These are phyloP conservation scores for Daldinia caldariorum DNA, from an alignment of 495 filamentous ascomycete species.

Conservation along the genomic window DNA sequence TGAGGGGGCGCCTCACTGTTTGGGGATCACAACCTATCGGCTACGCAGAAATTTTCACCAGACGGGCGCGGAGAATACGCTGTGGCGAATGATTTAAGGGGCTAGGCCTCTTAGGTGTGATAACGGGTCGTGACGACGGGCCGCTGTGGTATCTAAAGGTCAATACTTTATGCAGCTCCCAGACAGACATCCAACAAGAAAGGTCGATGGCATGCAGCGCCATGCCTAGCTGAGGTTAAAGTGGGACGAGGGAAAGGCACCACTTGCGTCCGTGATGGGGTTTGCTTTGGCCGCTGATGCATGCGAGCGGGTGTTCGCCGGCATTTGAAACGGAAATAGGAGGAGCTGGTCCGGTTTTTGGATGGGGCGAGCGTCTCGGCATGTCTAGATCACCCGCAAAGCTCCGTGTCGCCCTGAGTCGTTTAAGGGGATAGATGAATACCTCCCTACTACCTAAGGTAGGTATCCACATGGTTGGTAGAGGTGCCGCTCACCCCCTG, in stretches of 20 bases:
- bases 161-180: background rate
- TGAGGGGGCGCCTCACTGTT: background rate
- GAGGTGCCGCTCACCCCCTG: background rate
- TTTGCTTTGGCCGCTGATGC: background rate
- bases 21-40: conserved; percentile 1
- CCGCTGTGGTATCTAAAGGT: background rate
- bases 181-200: background rate
- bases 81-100: background rate
- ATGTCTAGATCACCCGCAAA: background rate
- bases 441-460: no score
- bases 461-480: background rate
- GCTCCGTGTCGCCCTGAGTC: background rate
- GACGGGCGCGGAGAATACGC: background rate
- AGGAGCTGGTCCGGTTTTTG: background rate
- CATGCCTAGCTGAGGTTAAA: background rate
- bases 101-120: background rate
- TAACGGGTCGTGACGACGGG: conserved; percentile 9
- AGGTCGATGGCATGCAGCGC: background rate
- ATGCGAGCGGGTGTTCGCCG: background rate
- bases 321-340: conserved; percentile 3
- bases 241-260: background rate
- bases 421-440: background rate
- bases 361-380: background rate
- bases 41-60: background rate
- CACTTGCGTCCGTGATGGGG: background rate